Percentiles rank a stretch among this genome's conserved stretches.
phyloP scores from a whole-genome alignment of 192 early-diverging fungal species.

The Coemansia sp. region DNA sequence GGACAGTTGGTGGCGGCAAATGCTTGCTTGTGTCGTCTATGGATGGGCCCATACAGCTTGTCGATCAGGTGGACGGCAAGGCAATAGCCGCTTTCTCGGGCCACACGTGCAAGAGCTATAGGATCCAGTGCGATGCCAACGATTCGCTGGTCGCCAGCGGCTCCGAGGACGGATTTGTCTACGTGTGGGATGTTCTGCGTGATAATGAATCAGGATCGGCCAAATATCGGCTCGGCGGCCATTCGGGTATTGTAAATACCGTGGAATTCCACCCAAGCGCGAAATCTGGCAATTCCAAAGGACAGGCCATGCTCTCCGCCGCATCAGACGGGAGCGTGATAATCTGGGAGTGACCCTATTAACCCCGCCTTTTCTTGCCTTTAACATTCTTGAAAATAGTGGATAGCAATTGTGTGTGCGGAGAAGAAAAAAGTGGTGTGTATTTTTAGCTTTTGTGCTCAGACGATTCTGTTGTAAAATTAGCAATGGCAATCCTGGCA shows the following conservation, averaged over 20 bases:
- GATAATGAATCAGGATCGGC: constrained; percentile 19
- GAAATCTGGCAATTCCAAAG: constrained; percentile 1
- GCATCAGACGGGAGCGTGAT: constrained; percentile 43
- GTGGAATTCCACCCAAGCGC: constrained; percentile 34
- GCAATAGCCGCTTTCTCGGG: constrained; percentile 75
- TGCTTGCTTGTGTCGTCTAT: constrained; percentile 74
- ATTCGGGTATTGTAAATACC: constrained; percentile 38
- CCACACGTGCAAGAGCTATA: constrained; percentile 77
- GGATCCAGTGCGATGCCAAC: constrained; percentile 68
- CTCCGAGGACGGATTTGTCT: constrained; percentile 84
- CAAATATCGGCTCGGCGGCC: constrained; percentile 20
- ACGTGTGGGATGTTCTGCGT: constrained; percentile 82
- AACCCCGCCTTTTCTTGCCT: neutral
- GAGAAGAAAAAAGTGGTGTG: neutral
- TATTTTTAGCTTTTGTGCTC: constrained; percentile 11
- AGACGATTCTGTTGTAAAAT: neutral
- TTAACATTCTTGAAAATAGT: neutral
- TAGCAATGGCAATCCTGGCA: neutral
- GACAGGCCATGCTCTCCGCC: constrained; percentile 29
- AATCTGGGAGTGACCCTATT: constrained; percentile 25
- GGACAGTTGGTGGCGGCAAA: constrained; percentile 64
- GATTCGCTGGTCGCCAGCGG: constrained; percentile 79
- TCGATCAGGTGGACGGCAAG: constrained; percentile 74
- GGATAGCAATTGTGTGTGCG: neutral
- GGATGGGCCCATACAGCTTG: constrained; percentile 77